Base-by-base conservation (phyloP, 129 eudicot species). In the Calendula officinalis region DNA sequence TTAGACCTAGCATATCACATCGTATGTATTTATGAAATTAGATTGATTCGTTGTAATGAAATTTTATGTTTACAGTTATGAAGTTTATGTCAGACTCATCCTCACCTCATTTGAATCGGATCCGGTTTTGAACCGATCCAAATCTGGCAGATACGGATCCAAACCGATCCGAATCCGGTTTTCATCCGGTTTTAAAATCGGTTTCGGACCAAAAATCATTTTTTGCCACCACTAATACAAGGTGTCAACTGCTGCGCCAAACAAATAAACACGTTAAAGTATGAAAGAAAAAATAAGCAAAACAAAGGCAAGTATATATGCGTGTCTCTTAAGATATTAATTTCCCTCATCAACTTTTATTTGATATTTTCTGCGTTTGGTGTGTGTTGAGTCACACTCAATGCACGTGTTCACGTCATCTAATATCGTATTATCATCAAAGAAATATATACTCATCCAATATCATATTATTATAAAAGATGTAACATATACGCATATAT, bases 331-430 rank as follows among this genome's bases (percentile, higher is more conserved):
- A 73, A 46, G 78, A 66, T 17, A 61, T 22, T 22, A 22, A 22
- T 45, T 30, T 73, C 15, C 16, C 7, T 47, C 22, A 57, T 57
- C 50, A 65, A 55, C 56, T 48, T 64, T 17, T 49, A 53, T 39
- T 9, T 0, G 43, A 48, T 38, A 44, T 37, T 30, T 54, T 56
- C 63, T 73, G 41, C 3, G 67, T 73, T 65, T 73, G 78, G 72
- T 65, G 61, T 56, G 61, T 37, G 78, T 63, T 63, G 17, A 44
- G 77, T 65, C 78, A 16, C 72, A 64, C 60, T 73, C 67, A 39
- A 33, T 46, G 58, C 66, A 56, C 66, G 51, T 45, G 71, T 64
- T 54, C 37, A 49, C 45, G 37, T 38, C 67, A 22, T 30, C 56
- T 60, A 48, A 59, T 22, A 22, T 22, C 30, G n/a, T n/a, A n/a